Evolutionary conservation across 768 basidiomycete genomes (phyloP), one percentile per base, ranked within the genome.

Genomic region (Mycena metata): DNA sequence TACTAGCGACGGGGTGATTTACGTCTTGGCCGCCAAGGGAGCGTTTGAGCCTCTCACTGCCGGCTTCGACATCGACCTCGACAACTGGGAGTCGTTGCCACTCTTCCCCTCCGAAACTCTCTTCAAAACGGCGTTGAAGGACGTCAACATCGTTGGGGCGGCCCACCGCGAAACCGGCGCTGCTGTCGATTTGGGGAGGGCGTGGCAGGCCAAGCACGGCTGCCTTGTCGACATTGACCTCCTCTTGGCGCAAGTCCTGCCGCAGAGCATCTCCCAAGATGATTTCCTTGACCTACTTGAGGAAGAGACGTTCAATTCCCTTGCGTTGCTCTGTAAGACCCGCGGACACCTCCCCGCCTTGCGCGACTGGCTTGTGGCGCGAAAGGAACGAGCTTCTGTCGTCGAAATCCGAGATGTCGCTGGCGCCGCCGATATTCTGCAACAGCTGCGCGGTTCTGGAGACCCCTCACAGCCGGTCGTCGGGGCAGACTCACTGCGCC

Each of bases 291-390:
- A 71, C 24, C 64, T 67, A 2, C 59, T 71, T 10, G 57, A 71
- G 59, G 70, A 71, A 16, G 66, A 68, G 26, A 57, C 66, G 1
- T 71, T 71, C 51, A 63, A 45, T n/a, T 54, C 70, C 8, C 51
- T 67, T 39, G 58, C 66, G 13, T 58, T 71, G 11, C 57, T 67
- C 43, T 71, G 70, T 42, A 71, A 71, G 42, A 68, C 70, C 7
- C 62, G 70, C 23, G 70, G 66, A 23, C 36, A 60, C 43, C 33
- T 71, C 17, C 54, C 66, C 13, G 24, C 43, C 19, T 47, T 71
- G 46, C 70, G 70, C n/a, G 62, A 58, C 19, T 71, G 70, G 70
- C 63, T 67, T 0, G 4, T 57, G 39, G 66, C 66, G 15, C 12
- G 70, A 24, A 71, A 71, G 51, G 70, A 67, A 26, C 70, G 70